Percentiles rank a stretch among this genome's conserved stretches.
Conservation (phyloP, 495 filamentous ascomycete genomes). For the Daldinia caldariorum region DNA sequence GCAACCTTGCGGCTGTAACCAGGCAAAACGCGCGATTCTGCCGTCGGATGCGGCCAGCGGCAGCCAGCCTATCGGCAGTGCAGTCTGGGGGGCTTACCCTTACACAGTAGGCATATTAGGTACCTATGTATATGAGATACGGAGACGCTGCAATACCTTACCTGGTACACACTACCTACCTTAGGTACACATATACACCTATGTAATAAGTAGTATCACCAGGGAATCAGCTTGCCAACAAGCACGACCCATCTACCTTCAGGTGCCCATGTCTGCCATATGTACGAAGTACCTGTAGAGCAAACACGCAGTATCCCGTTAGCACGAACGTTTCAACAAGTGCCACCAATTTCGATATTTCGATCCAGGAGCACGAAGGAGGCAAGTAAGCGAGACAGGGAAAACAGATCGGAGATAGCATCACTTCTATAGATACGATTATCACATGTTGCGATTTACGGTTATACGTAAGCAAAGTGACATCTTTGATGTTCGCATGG, state of each 20-base stretch:
- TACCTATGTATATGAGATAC: too few relatives aligned
- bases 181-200: too few relatives aligned
- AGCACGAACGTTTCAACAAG: slow-evolving; percentile 15
- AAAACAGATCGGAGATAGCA: not conserved
- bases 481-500: not conserved
- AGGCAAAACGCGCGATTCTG: slow-evolving; percentile 11
- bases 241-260: too few relatives aligned
- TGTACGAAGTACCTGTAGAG: too few relatives aligned
- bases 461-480: not conserved
- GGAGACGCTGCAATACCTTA: too few relatives aligned
- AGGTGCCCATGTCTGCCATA: too few relatives aligned
- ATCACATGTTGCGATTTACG: not conserved
- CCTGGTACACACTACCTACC: too few relatives aligned
- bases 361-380: not conserved
- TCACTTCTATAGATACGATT: not conserved
- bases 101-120: too few relatives aligned
- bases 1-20: slow-evolving; percentile 33
- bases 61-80: slow-evolving; percentile 32
- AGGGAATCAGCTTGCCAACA: too few relatives aligned
- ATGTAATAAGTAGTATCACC: too few relatives aligned
- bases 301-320: too few relatives aligned
- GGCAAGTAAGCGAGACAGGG: not conserved
- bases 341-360: slow-evolving; percentile 8
- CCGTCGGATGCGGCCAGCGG: slow-evolving; percentile 27
- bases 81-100: too few relatives aligned